These are phyloP conservation scores for Gnaphalium uliginosum DNA, from an alignment of 129 eudicot species.

Conservation along the genomic window DNA sequence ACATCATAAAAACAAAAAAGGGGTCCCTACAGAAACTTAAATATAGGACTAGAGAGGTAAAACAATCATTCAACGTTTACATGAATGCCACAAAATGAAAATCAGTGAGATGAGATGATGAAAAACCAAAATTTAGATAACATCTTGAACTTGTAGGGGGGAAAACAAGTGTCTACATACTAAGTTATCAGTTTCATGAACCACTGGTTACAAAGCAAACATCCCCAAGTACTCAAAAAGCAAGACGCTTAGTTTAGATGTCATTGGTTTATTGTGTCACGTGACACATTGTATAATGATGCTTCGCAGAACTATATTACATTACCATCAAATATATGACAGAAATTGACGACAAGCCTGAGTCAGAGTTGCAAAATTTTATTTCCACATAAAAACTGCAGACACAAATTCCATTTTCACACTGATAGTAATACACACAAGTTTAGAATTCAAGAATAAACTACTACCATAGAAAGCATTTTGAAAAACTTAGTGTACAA, in stretches of 20 bases:
- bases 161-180: not conserved
- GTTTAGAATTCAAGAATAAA: not conserved
- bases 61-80: not conserved
- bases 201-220: not conserved
- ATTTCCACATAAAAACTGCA: not conserved
- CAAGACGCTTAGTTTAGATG: not conserved
- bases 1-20: not conserved
- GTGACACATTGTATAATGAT: not conserved
- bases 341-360: not conserved
- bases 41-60: not conserved
- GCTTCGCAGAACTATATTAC: not conserved
- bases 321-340: not conserved
- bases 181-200: not conserved
- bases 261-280: no score
- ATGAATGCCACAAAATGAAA: not conserved
- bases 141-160: not conserved
- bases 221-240: not conserved
- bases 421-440: not conserved
- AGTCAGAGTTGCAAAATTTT: constrained; percentile 3
- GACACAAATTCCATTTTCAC: not conserved
- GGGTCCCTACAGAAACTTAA: not conserved
- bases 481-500: no score
- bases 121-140: no score
- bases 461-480: no score
- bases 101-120: not conserved